These are phyloP conservation scores for Lachnum nothofagi DNA, from an alignment of 2,329 filamentous ascomycete species.

Conservation along the genomic window DNA sequence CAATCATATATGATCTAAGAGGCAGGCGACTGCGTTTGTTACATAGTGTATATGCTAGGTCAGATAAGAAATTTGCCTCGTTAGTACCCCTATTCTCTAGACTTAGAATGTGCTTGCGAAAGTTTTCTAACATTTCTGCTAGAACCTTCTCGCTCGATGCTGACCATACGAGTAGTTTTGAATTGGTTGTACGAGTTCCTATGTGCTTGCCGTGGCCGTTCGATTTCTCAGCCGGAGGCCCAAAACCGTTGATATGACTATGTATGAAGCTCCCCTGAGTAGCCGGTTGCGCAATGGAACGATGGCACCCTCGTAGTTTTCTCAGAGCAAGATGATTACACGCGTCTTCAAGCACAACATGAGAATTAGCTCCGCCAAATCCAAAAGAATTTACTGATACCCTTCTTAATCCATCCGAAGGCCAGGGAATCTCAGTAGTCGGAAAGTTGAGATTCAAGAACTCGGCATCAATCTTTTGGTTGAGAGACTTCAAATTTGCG, in stretches of 20 bases:
- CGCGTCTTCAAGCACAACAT: conserved; percentile 19
- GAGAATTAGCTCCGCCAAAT: conserved; percentile 24
- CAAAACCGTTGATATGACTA: background rate
- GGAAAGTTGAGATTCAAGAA: conserved; percentile 7
- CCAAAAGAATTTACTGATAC: conserved; percentile 27
- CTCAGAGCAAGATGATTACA: conserved; percentile 21
- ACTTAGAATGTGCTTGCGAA: background rate
- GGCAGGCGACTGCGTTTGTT: background rate
- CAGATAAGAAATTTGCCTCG: background rate
- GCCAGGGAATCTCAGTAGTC: conserved; percentile 8
- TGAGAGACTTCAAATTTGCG: background rate
- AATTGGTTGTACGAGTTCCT: background rate
- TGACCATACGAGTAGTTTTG: background rate
- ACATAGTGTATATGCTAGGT: background rate
- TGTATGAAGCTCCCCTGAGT: background rate
- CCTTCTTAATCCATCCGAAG: conserved; percentile 10
- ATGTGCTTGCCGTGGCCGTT: background rate
- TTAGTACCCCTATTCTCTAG: background rate
- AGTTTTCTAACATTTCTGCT: background rate
- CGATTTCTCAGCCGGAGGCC: background rate
- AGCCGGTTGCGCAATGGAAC: background rate
- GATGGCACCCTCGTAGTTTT: conserved; percentile 4
- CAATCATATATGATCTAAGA: background rate
- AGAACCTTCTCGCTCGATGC: background rate
- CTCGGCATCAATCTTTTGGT: conserved; percentile 17